Percentiles rank a stretch among this genome's conserved stretches.
Evolutionary conservation across 176 grass and related monocot genomes (phyloP).

Genomic region (Ensete glaucum): DNA sequence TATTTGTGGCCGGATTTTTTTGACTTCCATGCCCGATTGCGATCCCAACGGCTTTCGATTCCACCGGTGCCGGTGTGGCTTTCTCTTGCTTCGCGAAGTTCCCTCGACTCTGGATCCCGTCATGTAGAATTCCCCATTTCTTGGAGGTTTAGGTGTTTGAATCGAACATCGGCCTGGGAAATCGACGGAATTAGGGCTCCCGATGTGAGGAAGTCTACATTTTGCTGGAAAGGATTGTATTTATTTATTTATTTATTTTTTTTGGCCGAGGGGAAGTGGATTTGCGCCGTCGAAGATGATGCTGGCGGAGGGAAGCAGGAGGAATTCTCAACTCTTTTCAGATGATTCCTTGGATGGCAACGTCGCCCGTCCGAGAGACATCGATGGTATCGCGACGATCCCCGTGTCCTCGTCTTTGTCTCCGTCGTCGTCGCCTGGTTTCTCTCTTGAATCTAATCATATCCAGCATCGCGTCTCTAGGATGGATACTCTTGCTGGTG

Average conservation of each 20-base stretch:
- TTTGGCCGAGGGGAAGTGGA: not conserved
- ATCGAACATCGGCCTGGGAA: not conserved
- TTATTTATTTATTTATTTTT: not conserved
- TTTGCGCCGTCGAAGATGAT: not conserved
- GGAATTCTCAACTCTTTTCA: not conserved
- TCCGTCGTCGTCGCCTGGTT: not conserved
- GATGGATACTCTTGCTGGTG: slow-evolving; percentile 19
- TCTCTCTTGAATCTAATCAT: not conserved
- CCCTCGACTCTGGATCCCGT: too few species aligned
- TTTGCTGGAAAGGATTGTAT: not conserved
- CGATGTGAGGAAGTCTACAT: not conserved
- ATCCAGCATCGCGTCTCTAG: slow-evolving; percentile 13
- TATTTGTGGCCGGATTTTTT: not conserved
- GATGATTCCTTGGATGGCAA: not conserved
- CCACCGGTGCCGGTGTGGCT: not conserved
- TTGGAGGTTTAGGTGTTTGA: not conserved
- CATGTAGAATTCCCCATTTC: not conserved
- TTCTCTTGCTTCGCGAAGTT: not conserved
- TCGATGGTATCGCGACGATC: not conserved
- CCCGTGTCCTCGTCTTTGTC: slow-evolving; percentile 6
- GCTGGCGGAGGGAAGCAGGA: not conserved
- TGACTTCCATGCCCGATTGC: not conserved
- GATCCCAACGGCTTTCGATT: not conserved
- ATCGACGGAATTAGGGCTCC: not conserved
- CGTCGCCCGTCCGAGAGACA: not conserved